Evolutionary conservation across 768 basidiomycete species (phyloP), one percentile per base, ranked within the genome.

Genomic region (Pulveroboletus sp.): DNA sequence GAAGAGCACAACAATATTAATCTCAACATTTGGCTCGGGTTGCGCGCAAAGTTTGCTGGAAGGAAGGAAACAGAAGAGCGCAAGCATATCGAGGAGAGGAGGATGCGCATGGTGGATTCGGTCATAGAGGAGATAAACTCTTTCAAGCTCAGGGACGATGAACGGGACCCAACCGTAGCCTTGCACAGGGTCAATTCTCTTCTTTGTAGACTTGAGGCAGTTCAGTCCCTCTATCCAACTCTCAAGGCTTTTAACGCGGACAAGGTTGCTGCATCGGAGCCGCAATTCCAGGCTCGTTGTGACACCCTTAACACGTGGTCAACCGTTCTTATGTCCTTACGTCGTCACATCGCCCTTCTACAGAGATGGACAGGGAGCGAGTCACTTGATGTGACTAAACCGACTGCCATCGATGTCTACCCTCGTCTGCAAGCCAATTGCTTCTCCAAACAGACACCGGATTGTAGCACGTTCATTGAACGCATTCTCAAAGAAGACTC

Each of bases 321-420:
- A 38, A 92, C 85, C n/a, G 79, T 97, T 57, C 81, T 91, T 48
- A 79, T 79, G 24, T 83, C 87, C n/a, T 76, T 96, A n/a, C 83
- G 85, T 55, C 81, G 82, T 49, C 90, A 93, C 57, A 83, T 95
- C 48, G 68, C 73, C 24, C 78, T 91, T 33, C 75, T 98, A 24
- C 87, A 88, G 56, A 83, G 85, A 54, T 97, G 95, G 95, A 97
- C 95, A 0, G 93, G 92, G 14, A 91, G 86, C 65, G 88, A 93
- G 55, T 87, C 85, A 17, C 76, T 98, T 46, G 90, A 96, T 62
- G 88, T 97, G 47, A 89, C 81, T 32, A 83, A 86, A 52, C 88
- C 89, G 9, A 82, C 82, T 55, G 82, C 86, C 15, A 76, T 79
- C 11, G 87, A 89, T 50, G 58, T 68, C 51, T 58, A 65, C 17